These are phyloP conservation scores for Atkinsonella texensis DNA, from an alignment of 2,329 filamentous ascomycete genomes.

Conservation along the genomic window DNA sequence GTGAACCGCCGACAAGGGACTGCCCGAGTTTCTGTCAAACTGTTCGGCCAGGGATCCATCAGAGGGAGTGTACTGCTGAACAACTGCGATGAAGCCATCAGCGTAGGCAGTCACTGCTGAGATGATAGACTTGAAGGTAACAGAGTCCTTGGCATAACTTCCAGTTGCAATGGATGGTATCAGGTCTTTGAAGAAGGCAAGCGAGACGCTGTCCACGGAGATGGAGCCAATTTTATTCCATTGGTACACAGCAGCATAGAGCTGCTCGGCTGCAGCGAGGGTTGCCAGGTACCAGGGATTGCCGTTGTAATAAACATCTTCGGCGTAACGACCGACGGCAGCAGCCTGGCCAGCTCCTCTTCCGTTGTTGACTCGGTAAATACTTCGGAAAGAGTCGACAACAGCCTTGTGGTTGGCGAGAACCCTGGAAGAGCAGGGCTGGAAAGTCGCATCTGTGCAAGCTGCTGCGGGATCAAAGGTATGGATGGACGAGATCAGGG, in stretches of 20 bases:
- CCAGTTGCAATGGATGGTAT: slow-evolving; percentile 45
- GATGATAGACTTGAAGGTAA: slow-evolving; percentile 42
- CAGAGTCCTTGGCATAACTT: slow-evolving; percentile 41
- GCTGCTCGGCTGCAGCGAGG: slow-evolving; percentile 64
- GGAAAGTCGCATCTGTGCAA: slow-evolving; percentile 62
- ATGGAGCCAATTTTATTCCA: slow-evolving; percentile 55
- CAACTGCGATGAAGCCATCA: slow-evolving; percentile 46
- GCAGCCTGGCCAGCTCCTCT: slow-evolving; percentile 47
- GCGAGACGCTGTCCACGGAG: slow-evolving; percentile 49
- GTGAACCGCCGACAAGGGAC: slow-evolving; percentile 48
- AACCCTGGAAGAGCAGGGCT: slow-evolving; percentile 59
- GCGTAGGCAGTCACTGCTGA: slow-evolving; percentile 45
- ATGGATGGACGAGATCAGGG: slow-evolving; percentile 53
- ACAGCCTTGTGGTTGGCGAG: slow-evolving; percentile 67
- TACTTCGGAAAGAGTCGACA: slow-evolving; percentile 63
- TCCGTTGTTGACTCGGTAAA: slow-evolving; percentile 56
- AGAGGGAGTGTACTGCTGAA: slow-evolving; percentile 46
- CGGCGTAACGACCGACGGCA: slow-evolving; percentile 54
- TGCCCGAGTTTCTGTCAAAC: slow-evolving; percentile 38
- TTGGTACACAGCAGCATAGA: slow-evolving; percentile 64
- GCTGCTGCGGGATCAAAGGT: slow-evolving; percentile 54
- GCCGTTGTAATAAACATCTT: slow-evolving; percentile 64
- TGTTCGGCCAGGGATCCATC: slow-evolving; percentile 57
- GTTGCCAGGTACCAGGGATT: slow-evolving; percentile 77
- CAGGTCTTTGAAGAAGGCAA: slow-evolving; percentile 61